Evolutionary conservation across 2,329 filamentous ascomycete genomes (phyloP).

Genomic region (Botryosphaeria dothidea): DNA sequence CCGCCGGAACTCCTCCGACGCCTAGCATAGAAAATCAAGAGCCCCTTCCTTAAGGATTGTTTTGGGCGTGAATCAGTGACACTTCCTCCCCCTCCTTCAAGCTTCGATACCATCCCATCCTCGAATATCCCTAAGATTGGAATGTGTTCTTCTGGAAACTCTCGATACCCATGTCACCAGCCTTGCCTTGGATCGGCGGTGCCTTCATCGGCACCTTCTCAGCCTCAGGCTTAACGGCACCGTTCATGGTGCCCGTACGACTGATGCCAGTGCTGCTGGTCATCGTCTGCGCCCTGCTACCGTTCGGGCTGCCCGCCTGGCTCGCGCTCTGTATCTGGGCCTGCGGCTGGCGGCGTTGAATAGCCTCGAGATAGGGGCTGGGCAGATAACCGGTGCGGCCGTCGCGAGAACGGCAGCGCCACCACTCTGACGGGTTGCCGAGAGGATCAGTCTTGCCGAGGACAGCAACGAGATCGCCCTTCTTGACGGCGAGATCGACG

Average conservation of each 20-base stretch:
- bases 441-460: slow-evolving; percentile 89
- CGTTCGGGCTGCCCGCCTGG: slow-evolving; percentile 42
- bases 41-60: background rate
- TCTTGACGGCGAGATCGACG: slow-evolving; percentile 87
- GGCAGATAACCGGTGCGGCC: slow-evolving; percentile 91
- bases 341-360: slow-evolving; percentile 58
- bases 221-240: background rate
- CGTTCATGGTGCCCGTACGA: slow-evolving; percentile 45
- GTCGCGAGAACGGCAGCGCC: slow-evolving; percentile 88
- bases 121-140: slow-evolving; percentile 54
- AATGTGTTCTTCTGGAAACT: slow-evolving; percentile 72
- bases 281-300: slow-evolving; percentile 58
- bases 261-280: slow-evolving; percentile 40
- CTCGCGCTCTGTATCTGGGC: slow-evolving; percentile 47
- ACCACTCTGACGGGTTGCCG: slow-evolving; percentile 94
- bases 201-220: slow-evolving; percentile 43
- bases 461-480: slow-evolving; percentile 93
- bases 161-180: slow-evolving; percentile 65
- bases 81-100: background rate
- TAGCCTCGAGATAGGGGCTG: slow-evolving; percentile 80
- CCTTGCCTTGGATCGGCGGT: slow-evolving; percentile 57
- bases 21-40: background rate
- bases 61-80: background rate
- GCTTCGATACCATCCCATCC: background rate
- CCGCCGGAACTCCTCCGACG: slow-evolving; percentile 16